These are phyloP conservation scores for Quercus tomentella DNA, from an alignment of 331 rosid species.

Conservation along the genomic window DNA sequence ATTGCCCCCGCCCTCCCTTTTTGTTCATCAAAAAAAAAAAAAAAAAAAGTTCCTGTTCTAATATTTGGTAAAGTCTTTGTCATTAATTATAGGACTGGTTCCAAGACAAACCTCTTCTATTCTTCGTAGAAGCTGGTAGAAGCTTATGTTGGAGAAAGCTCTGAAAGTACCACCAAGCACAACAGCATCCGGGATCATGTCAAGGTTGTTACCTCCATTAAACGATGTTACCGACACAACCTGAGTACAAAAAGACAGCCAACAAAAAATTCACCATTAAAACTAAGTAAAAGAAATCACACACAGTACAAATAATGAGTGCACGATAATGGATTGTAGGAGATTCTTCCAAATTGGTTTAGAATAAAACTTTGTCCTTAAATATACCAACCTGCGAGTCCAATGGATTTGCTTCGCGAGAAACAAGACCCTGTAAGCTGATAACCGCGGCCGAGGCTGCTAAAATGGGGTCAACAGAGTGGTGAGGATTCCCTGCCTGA, in stretches of 20 bases:
- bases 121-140: slow-evolving; percentile 70
- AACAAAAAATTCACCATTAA: neutral
- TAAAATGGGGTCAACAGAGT: slow-evolving; percentile 64
- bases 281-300: neutral
- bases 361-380: too few relatives aligned
- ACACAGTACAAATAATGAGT: neutral
- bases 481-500: slow-evolving; percentile 40
- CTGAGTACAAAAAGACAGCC: slow-evolving; percentile 24
- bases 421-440: slow-evolving; percentile 91
- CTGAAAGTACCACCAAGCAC: slow-evolving; percentile 87
- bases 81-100: neutral
- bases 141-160: slow-evolving; percentile 86
- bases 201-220: slow-evolving; percentile 76
- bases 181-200: slow-evolving; percentile 61
- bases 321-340: too few relatives aligned
- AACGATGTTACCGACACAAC: slow-evolving; percentile 86
- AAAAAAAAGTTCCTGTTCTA: too few relatives aligned
- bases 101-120: slow-evolving; percentile 63
- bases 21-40: too few relatives aligned
- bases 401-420: slow-evolving; percentile 89
- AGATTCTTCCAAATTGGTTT: too few relatives aligned
- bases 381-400: slow-evolving; percentile 67
- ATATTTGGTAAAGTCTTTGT: neutral
- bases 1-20: too few relatives aligned
- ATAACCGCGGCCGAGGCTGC: slow-evolving; percentile 86